Base-by-base conservation (phyloP, 2,329 filamentous ascomycete species). In the Fusarium keratoplasticum region DNA sequence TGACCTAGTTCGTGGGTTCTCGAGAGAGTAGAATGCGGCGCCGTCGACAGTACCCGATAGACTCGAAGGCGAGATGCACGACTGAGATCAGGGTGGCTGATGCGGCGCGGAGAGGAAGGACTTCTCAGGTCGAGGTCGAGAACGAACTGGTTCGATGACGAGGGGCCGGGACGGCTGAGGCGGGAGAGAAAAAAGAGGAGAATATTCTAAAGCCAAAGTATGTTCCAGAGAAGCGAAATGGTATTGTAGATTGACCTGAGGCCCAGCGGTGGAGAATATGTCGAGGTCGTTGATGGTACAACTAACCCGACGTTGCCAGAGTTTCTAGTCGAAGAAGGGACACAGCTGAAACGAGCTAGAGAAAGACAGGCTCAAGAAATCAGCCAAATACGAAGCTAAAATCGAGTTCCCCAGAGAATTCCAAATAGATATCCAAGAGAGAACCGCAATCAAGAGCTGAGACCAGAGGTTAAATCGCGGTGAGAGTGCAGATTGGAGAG, bases 141-240 rank as follows among this genome's bases (percentile, higher is more conserved):
- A 65, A 59, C 29, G 25, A 64, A 65, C 61, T 66, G 52, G 64
- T 40, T 54, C 31, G 60, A 57, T 27, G 25, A 25, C 25, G 27
- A 64, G 40, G 55, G 44, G 52, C 55, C 44, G 55, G 54, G 62
- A 44, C 38, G 35, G 61, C 61, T 59, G 61, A 72, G 57, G 68
- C 61, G 64, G 47, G 63, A 60, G 59, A 35, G 54, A 57, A 72
- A 61, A 66, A 54, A 36, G 33, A 62, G 65, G 36, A 72, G 61
- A 54, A 47, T 40, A 55, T 33, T 38, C 40, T 57, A 47, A 54
- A 62, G 52, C 22, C 54, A 50, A 63, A 64, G 54, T 64, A 22
- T 52, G 29, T 44, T 42, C 40, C 25, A 29, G 27, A 50, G 22
- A 54, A 52, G 6, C 60, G 27, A 55, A 44, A 62, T 64, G 14